Percentiles rank a stretch among this genome's conserved stretches.
phyloP scores from a whole-genome alignment of 441 rosid genomes.

The Eutrema salsugineum region DNA sequence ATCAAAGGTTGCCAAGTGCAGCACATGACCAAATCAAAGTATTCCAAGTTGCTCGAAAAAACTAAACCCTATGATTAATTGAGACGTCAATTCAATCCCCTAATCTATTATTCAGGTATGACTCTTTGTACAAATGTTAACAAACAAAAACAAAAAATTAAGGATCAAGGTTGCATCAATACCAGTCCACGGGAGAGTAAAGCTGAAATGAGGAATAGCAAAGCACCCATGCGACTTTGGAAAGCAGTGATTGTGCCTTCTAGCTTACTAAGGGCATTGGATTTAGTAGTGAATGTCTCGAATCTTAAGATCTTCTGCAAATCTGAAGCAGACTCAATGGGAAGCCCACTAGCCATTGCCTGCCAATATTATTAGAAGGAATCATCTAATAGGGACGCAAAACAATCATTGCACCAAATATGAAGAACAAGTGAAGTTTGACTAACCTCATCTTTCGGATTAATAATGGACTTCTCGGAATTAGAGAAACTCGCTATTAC shows the following conservation, averaged over 20 bases:
- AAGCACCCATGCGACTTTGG: slow-evolving; percentile 93
- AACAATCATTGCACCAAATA: slow-evolving; percentile 10
- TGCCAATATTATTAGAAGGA: slow-evolving; percentile 29
- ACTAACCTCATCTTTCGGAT: slow-evolving; percentile 56
- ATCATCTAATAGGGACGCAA: background rate
- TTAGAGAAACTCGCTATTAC: slow-evolving; percentile 59
- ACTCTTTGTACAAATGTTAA: background rate
- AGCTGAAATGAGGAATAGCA: slow-evolving; percentile 92
- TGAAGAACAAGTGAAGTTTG: slow-evolving; percentile 7
- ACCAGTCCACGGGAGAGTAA: slow-evolving; percentile 97
- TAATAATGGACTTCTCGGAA: slow-evolving; percentile 33
- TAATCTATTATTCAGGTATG: slow-evolving; percentile 1
- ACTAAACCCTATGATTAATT: background rate
- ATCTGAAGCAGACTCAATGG: slow-evolving; percentile 81
- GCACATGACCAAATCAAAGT: background rate
- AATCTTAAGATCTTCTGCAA: slow-evolving; percentile 71
- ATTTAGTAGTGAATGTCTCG: slow-evolving; percentile 48
- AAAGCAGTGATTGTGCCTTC: slow-evolving; percentile 61
- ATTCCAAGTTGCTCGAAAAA: background rate
- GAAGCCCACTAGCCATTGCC: slow-evolving; percentile 55
- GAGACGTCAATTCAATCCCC: background rate
- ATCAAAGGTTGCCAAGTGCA: background rate
- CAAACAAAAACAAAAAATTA: background rate
- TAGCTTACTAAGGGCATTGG: slow-evolving; percentile 56
- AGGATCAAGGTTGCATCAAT: slow-evolving; percentile 21